A percentile compares a stretch with the other conserved stretches of the same genome.
Evolutionary conservation across 2,329 filamentous ascomycete genomes (phyloP).

Genomic region (Trichoderma atrobrunneum): DNA sequence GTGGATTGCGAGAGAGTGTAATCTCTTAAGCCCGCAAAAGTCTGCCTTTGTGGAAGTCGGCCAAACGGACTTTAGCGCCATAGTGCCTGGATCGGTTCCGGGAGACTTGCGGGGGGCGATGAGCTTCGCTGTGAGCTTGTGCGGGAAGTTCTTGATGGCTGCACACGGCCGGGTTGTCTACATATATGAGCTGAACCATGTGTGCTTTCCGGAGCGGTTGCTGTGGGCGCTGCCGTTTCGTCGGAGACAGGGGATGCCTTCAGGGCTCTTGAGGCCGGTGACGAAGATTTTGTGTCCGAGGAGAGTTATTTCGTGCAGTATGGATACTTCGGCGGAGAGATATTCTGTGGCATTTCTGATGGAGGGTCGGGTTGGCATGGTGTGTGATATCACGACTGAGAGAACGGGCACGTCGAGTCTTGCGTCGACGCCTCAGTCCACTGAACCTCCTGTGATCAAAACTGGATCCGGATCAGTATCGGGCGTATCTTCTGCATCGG

Average conservation of each 20-base stretch:
- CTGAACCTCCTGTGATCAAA: neutral
- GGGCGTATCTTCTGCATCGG: neutral
- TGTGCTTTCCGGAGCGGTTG: conserved; percentile 30
- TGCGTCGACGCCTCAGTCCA: neutral
- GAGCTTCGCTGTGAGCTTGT: conserved; percentile 54
- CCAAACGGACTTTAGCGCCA: conserved; percentile 37
- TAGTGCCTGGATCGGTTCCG: conserved; percentile 26
- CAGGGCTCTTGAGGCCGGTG: conserved; percentile 41
- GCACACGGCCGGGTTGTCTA: conserved; percentile 53
- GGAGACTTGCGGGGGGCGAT: conserved; percentile 28
- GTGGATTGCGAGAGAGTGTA: conserved; percentile 42
- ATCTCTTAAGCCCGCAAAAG: conserved; percentile 21
- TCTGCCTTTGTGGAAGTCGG: conserved; percentile 35
- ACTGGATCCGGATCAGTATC: conserved; percentile 21
- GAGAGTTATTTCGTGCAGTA: conserved; percentile 56
- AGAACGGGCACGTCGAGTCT: conserved; percentile 16
- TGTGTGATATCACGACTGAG: conserved; percentile 50
- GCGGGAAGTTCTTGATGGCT: conserved; percentile 56
- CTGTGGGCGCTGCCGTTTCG: conserved; percentile 28
- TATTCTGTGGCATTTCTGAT: conserved; percentile 58
- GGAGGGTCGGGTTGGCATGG: conserved; percentile 57
- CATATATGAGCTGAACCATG: conserved; percentile 48
- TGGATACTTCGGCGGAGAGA: conserved; percentile 57
- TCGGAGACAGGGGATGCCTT: conserved; percentile 24
- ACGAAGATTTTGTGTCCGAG: conserved; percentile 56